Evolutionary conservation across 1,284 basidiomycete genomes (phyloP), one percentile per base, ranked within the genome.

Genomic region (Cerrena zonata): DNA sequence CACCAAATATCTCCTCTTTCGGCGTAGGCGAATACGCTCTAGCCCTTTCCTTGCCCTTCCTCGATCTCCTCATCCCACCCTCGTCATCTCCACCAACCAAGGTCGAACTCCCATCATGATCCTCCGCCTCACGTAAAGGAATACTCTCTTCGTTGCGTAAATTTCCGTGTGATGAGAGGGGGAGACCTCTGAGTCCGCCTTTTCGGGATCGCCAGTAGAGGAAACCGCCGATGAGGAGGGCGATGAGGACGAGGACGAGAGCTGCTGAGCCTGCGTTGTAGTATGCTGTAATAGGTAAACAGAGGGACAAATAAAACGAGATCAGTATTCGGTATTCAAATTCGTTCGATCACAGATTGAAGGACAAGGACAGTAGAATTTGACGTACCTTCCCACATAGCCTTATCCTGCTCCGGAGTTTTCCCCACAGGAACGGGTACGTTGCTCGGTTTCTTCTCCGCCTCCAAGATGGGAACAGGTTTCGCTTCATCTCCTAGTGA

Each of bases 251-350:
- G 36, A 97, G 75, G 26, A 96, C 82, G 22, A 95, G 72, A 1
- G 89, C 84, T 0, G 89, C 89, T 0, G 91, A 93, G 10, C 91
- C 90, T 19, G 91, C 89, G 57, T 96, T 95, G 68, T 94, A 96
- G 66, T 93, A 93, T 15, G 89, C 91, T 87, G 61, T 53, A 36
- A 47, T 13, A 49, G 12, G 0, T 13, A 23, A 7, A 34, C 30
- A 34, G 30, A 34, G 7, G 7, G 7, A 34, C 15, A 7, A 7
- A 34, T 7, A 7, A 34, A 34, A 34, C 30, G 30, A 37, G 56
- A 34, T 11, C 23, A 38, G 23, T 36, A 26, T 24, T 22, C 3
- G 23, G 22, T 48, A 41, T 50, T 39, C n/a, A 44, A 49, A 47
- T 24, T 21, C 11, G 45, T 19, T 38, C 19, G 36, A 40, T 48